Evolutionary conservation across 2,329 filamentous ascomycete species (phyloP).

Genomic region (Bisporella sp.): DNA sequence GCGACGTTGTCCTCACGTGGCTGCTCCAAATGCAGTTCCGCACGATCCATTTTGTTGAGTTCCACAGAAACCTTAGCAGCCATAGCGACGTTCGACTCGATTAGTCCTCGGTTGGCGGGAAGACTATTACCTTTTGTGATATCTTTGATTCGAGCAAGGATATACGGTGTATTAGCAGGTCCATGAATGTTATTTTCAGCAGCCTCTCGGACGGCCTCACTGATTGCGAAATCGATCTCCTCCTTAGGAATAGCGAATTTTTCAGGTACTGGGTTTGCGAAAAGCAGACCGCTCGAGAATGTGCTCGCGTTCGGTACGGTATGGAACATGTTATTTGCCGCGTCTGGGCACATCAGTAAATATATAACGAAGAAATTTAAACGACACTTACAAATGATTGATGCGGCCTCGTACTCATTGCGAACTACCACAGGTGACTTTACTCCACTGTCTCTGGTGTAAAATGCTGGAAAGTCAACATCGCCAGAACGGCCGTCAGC

Average conservation of each 20-base stretch:
- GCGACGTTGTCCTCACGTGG: too few relatives aligned
- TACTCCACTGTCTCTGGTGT: constrained; percentile 77
- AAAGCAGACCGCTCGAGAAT: constrained; percentile 54
- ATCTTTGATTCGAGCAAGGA: constrained; percentile 61
- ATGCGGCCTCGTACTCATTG: constrained; percentile 75
- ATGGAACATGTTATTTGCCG: not conserved
- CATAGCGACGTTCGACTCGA: constrained; percentile 59
- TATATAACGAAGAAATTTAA: not conserved
- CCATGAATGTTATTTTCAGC: constrained; percentile 48
- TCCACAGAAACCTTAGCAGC: constrained; percentile 60
- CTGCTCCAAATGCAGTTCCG: too few relatives aligned
- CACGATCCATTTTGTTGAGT: constrained; percentile 1
- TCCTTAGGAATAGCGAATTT: constrained; percentile 51
- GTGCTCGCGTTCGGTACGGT: not conserved
- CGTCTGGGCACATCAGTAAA: not conserved
- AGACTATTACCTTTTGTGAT: constrained; percentile 57
- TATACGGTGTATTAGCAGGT: constrained; percentile 63
- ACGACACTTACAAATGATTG: constrained; percentile 61
- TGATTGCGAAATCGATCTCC: constrained; percentile 50
- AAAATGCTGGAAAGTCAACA: constrained; percentile 90
- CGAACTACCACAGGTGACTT: constrained; percentile 70
- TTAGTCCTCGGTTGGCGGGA: constrained; percentile 55
- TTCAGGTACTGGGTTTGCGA: constrained; percentile 73
- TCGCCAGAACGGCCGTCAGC: constrained; percentile 66
- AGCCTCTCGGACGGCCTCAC: constrained; percentile 47